phyloP scores from a whole-genome alignment of 2,329 filamentous ascomycete genomes.

The Cercospora sp. region DNA sequence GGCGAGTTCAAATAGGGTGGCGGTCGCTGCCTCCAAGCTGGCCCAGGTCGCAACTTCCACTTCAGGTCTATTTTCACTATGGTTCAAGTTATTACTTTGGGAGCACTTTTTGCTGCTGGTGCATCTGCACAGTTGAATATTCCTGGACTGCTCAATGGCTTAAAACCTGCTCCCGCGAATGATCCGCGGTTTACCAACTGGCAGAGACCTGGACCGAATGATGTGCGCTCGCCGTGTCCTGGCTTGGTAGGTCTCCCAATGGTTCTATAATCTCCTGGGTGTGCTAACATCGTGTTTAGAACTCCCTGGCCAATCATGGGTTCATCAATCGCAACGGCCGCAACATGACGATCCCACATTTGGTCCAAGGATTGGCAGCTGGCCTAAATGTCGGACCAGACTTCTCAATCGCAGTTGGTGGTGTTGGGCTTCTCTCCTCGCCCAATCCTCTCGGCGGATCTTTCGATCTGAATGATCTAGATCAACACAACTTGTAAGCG shows the following conservation, averaged over 20 bases:
- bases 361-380: conserved; percentile 31
- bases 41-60: neutral
- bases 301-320: conserved; percentile 30
- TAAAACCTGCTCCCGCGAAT: conserved; percentile 29
- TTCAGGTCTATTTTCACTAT: neutral
- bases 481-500: conserved; percentile 35
- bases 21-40: neutral
- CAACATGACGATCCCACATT: conserved; percentile 31
- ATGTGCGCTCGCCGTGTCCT: conserved; percentile 35
- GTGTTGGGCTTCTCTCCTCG: conserved; percentile 29
- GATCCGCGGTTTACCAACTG: conserved; percentile 34
- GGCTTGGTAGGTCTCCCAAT: conserved; percentile 23
- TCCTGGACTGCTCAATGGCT: conserved; percentile 24
- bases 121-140: conserved; percentile 19
- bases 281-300: conserved; percentile 5
- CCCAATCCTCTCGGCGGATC: conserved; percentile 22
- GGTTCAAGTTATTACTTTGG: conserved; percentile 5
- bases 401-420: conserved; percentile 34
- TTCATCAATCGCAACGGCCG: conserved; percentile 32
- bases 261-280: neutral
- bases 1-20: conserved; percentile 1
- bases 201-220: conserved; percentile 28
- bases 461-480: conserved; percentile 33
- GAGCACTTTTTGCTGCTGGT: conserved; percentile 7
- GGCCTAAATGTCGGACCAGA: conserved; percentile 34